Conservation (phyloP, 2,329 filamentous ascomycete species). For the Mariannaea sp. region DNA sequence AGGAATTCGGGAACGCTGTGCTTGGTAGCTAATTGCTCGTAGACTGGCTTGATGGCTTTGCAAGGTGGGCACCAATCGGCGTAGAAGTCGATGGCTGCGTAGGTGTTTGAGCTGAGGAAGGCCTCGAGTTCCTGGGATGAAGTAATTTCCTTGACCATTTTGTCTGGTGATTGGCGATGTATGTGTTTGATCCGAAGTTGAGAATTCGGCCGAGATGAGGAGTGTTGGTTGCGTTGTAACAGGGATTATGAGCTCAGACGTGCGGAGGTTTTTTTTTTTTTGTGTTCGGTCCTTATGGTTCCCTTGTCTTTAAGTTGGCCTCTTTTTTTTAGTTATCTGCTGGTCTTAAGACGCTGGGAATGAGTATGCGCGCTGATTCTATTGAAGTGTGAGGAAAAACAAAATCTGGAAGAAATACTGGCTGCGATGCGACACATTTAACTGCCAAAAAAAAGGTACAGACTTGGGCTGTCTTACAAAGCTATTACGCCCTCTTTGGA, state of each 20-base stretch:
- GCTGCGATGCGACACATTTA: conserved; percentile 1
- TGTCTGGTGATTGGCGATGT: conserved; percentile 2
- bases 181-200: neutral
- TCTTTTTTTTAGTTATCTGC: too few relatives aligned
- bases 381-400: neutral
- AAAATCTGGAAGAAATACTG: neutral
- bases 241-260: neutral
- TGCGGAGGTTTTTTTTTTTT: neutral
- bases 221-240: neutral
- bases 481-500: conserved; percentile 21
- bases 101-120: conserved; percentile 46
- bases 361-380: too few relatives aligned
- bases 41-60: conserved; percentile 53
- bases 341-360: too few relatives aligned
- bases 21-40: conserved; percentile 39
- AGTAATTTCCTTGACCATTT: conserved; percentile 40
- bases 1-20: conserved; percentile 53
- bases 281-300: too few relatives aligned
- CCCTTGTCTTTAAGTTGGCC: too few relatives aligned
- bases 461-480: conserved; percentile 13
- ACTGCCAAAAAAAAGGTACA: neutral
- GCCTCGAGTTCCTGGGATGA: conserved; percentile 42
- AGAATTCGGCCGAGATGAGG: neutral
- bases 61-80: conserved; percentile 58
- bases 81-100: conserved; percentile 55